phyloP scores from a whole-genome alignment of 371 early-diverging fungal species.

The Mucor racemosus region DNA sequence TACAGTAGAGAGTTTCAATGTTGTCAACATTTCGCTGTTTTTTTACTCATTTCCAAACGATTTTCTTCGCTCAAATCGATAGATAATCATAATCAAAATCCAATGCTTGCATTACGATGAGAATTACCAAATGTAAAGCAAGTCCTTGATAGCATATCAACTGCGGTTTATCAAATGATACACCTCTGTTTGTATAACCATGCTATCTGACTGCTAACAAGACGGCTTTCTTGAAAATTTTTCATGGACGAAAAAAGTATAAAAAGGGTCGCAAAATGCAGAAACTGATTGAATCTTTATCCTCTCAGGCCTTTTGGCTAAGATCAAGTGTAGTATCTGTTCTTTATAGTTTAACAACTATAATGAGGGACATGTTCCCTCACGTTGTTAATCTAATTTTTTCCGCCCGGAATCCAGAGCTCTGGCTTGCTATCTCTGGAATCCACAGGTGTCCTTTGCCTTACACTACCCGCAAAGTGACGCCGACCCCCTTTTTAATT shows the following conservation, averaged over 20 bases:
- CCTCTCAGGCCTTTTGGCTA: constrained; percentile 82
- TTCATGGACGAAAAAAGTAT: constrained; percentile 28
- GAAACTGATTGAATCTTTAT: constrained; percentile 37
- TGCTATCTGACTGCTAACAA: too few species aligned
- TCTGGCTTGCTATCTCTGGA: constrained; percentile 45
- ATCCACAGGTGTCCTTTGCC: constrained; percentile 49
- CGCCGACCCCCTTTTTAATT: constrained; percentile 34
- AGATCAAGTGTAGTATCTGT: constrained; percentile 88
- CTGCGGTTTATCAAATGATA: too few species aligned
- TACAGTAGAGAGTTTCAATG: too few species aligned
- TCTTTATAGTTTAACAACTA: constrained; percentile 81
- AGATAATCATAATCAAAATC: too few species aligned
- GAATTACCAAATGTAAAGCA: too few species aligned
- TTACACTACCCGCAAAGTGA: constrained; percentile 46
- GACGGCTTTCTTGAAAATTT: too few species aligned
- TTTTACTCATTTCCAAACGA: too few species aligned
- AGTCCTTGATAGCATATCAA: too few species aligned
- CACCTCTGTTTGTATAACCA: too few species aligned
- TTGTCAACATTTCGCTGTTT: too few species aligned
- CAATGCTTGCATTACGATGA: too few species aligned
- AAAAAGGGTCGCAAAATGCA: constrained; percentile 28
- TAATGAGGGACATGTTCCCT: constrained; percentile 54
- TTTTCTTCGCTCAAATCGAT: too few species aligned
- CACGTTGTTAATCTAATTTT: constrained; percentile 66
- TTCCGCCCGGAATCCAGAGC: constrained; percentile 39